Conservation (phyloP, 768 basidiomycete species). For the Favolaschia claudopus region DNA sequence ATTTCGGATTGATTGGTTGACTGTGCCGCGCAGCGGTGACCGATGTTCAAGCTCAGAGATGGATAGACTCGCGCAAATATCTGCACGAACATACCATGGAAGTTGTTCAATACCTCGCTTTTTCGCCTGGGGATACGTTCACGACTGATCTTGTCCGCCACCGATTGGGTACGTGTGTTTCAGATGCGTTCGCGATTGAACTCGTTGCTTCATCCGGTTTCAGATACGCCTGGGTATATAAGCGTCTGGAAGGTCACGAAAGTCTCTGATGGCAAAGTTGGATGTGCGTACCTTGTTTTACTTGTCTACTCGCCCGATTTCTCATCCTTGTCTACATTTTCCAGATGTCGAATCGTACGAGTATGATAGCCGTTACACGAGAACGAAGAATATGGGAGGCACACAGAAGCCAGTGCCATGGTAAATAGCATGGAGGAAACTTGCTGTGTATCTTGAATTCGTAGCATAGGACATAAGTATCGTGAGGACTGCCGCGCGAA, state of each 20-base stretch:
- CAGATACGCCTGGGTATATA: constrained; percentile 11
- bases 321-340: not conserved
- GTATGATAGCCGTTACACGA: constrained; percentile 1
- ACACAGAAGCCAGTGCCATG: no score
- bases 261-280: constrained; percentile 1
- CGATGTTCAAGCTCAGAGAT: constrained; percentile 3
- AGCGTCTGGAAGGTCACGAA: constrained; percentile 11
- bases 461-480: no score
- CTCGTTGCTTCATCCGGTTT: not conserved
- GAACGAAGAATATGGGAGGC: constrained; percentile 5
- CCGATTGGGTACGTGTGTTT: constrained; percentile 1
- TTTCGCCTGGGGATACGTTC: constrained; percentile 8
- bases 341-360: constrained; percentile 11
- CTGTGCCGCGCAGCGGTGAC: constrained; percentile 10
- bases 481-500: no score
- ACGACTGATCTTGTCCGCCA: constrained; percentile 1
- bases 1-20: not conserved
- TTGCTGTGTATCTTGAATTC: no score
- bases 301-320: not conserved
- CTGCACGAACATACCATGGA: constrained; percentile 16
- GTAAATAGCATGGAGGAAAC: no score
- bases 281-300: constrained; percentile 10
- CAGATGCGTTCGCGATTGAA: not conserved
- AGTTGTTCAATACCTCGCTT: constrained; percentile 5
- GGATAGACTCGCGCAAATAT: constrained; percentile 14